Evolutionary conservation across 2,329 filamentous ascomycete species (phyloP), one percentile per base, ranked within the genome.

Genomic region (Helotiales sp.): DNA sequence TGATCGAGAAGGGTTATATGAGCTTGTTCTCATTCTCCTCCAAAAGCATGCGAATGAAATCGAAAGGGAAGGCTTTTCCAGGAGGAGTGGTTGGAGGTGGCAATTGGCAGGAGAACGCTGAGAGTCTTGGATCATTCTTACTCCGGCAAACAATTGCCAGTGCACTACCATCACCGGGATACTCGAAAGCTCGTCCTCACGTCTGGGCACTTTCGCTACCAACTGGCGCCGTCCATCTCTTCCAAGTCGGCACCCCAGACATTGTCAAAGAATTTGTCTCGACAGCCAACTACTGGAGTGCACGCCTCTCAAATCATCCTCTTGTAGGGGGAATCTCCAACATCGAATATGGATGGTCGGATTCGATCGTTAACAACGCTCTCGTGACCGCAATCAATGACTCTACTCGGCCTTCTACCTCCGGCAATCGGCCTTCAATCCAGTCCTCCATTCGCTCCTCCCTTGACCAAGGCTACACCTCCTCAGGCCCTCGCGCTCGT

Each of bases 31-130:
- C 92, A 0, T 99, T 99, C 75, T 88, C 86, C 47, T 87, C 86
- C 62, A 95, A 95, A 72, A 90, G 89, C 1, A 77, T 86, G 66
- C 82, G 87, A 31, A 82, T 86, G 65, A 92, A 91, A 72, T 80
- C 75, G 61, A 85, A 84, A 62, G 78, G 81, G 52, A 74, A 75
- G 34, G 76, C 9, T 13, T 19, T 78, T 22, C 75, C 78, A 52
- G 79, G 78, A 9, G 86, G 84, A 27, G 82, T 89, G 6, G 95
- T 98, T 2, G 95, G 95, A 64, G 95, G 95, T 60, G 95, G 95
- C 24, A 98, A 99, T 73, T 99, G 95, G 95, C 93, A 93, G 73
- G 93, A 97, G 66, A 98, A 96, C 70, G 95, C 95, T 5, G 92
- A 96, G 63, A 91, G 87, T 63, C 80, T 97, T 9, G 93, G 91